Conservation (phyloP, 2,329 filamentous ascomycete genomes). For the Rutstroemia sp. region DNA sequence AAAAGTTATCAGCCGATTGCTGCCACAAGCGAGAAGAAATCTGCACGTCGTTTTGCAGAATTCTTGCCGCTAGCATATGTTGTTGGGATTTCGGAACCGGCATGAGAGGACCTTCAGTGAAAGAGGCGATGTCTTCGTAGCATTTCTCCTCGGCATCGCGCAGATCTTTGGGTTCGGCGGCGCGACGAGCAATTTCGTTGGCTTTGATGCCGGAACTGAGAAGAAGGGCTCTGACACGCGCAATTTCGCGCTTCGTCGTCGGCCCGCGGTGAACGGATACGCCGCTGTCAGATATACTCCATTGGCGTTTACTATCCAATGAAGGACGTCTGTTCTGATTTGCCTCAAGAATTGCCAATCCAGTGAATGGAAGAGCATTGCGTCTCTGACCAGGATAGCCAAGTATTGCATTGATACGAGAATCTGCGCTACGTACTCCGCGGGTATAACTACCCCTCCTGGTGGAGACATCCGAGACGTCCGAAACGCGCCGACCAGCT, state of each 20-base stretch:
- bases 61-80: constrained; percentile 43
- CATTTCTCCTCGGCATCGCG: constrained; percentile 9
- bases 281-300: constrained; percentile 43
- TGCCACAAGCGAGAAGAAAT: constrained; percentile 43
- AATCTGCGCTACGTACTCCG: constrained; percentile 22
- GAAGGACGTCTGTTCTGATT: constrained; percentile 18
- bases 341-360: constrained; percentile 35
- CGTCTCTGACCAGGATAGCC: constrained; percentile 28
- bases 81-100: constrained; percentile 22
- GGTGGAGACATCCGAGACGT: constrained; percentile 24
- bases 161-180: constrained; percentile 31
- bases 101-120: constrained; percentile 12
- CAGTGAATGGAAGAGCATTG: constrained; percentile 36
- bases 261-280: constrained; percentile 32
- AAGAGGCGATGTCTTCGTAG: constrained; percentile 21
- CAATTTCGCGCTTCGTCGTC: constrained; percentile 65
- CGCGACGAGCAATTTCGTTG: constrained; percentile 65
- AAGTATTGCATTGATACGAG: constrained; percentile 30
- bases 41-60: constrained; percentile 40
- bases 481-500: constrained; percentile 16
- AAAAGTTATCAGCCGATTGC: constrained; percentile 51
- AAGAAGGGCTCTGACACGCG: constrained; percentile 68
- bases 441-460: constrained; percentile 17
- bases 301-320: constrained; percentile 33
- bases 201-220: constrained; percentile 87